Conservation (phyloP, 2,329 filamentous ascomycete species). For the Neocucurbitaria cava region DNA sequence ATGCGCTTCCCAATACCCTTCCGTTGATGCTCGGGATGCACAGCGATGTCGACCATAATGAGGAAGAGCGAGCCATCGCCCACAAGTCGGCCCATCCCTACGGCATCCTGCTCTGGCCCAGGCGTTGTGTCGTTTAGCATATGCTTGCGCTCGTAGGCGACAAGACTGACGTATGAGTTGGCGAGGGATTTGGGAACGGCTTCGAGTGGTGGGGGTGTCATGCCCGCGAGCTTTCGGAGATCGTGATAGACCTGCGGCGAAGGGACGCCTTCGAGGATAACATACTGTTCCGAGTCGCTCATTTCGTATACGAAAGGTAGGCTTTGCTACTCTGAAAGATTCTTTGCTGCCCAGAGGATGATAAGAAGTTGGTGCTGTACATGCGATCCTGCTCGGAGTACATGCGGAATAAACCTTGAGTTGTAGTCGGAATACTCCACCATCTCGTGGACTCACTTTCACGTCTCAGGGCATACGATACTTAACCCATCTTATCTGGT, state of each 20-base stretch:
- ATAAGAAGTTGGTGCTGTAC: background rate
- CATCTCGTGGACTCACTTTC: background rate
- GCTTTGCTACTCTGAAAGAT: background rate
- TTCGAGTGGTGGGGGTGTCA: conserved; percentile 40
- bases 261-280: conserved; percentile 35
- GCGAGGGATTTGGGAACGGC: conserved; percentile 34
- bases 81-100: conserved; percentile 61
- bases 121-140: conserved; percentile 33
- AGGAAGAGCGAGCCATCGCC: conserved; percentile 62
- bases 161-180: conserved; percentile 33
- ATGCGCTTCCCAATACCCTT: conserved; percentile 57
- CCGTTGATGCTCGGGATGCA: conserved; percentile 58
- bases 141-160: conserved; percentile 31
- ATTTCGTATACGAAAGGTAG: conserved; percentile 6
- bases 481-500: background rate
- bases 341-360: no score
- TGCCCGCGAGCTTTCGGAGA: conserved; percentile 33
- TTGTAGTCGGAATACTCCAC: background rate
- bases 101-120: conserved; percentile 23
- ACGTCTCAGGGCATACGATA: background rate
- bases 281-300: conserved; percentile 22
- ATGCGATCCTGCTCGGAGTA: background rate
- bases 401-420: background rate
- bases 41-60: conserved; percentile 59
- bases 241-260: conserved; percentile 41